Evolutionary conservation across 2,329 filamentous ascomycete species (phyloP), one percentile per base, ranked within the genome.

Genomic region (Neopestalotiopsis rosae): DNA sequence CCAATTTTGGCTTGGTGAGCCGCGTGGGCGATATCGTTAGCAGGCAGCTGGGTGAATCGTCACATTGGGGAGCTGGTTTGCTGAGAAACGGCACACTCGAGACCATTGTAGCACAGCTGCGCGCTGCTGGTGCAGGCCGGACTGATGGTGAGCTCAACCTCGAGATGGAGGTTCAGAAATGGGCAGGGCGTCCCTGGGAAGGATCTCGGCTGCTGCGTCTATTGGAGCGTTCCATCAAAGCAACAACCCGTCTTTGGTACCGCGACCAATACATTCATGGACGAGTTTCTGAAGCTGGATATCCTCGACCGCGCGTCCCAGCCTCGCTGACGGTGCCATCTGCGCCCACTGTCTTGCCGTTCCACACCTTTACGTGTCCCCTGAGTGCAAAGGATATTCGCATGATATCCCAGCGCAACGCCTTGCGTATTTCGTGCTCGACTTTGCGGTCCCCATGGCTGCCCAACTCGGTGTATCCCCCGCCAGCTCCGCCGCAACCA

Each of bases 341-440:
- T 38, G 95, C 96, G 5, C 96, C 96, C 2, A 99, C 96, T 0
- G 95, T 99, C 1, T 86, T 99, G 1, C 96, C 96, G 0, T 99
- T 99, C 77, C 96, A 99, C 79, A 98, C 96, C 0, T 99, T 99
- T 76, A 99, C 96, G 1, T 97, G 93, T 72, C 96, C 96, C 0
- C 85, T 99, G 72, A 94, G 94, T 6, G 94, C 96, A 4, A 94
- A 93, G 78, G 94, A 98, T 73, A 94, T 99, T 69, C 92, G 96
- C 17, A 89, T 93, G 76, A 99, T 99, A 72, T 98, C 96, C 9
- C 95, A 98, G 79, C 89, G 96, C 30, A 99, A 99, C 77, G 96
- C 94, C 1, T 86, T 97, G 40, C 91, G 96, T 52, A 98, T 99
- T 74, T 97, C 95, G 0, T 94, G 92, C 72, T 96, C 94, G 3